Evolutionary conservation across 1,139 yeast species (phyloP), one percentile per base, ranked within the genome.

Genomic region (Suhomyces anneliseae): DNA sequence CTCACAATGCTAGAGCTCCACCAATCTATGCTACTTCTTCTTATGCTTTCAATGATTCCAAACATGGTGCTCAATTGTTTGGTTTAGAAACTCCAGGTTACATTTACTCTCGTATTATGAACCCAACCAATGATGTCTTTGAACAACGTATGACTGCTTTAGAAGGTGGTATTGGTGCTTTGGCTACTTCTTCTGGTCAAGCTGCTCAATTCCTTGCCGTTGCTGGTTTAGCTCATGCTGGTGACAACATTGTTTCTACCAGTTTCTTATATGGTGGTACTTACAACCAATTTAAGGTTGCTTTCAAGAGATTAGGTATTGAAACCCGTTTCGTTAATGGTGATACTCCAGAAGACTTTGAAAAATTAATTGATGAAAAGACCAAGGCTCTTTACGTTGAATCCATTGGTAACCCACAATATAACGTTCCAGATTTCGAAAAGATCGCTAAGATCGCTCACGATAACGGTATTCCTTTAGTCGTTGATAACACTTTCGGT

Each of bases 401-500:
- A 71, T 81, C 93, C 32, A 88, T 93, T 62, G 97, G 97, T 58
- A 93, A 93, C 72, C 99, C 99, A 51, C 85, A 85, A 64, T 90
- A 87, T 72, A 89, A 88, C 65, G 85, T 93, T 45, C 97, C 98
- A 47, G 97, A 92, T 68, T 88, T 93, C 60, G 90, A 87, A 67
- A 81, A 76, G 47, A 78, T 93, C 57, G 79, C 82, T 45, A 84
- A 78, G 34, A 74, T 89, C 44, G 97, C 97, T 43, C 97, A 90
- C 69, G 83, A 85, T 54, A 81, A 88, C 57, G 97, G 97, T 49
- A 78, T 92, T 47, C 96, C 97, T 46, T 83, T 93, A 43, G 93
- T 93, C 47, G 97, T 89, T 40, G 99, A 93, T 73, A 93, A 93
- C 81, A 93, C 99, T 31, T 92, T 92, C 61, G 98, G 97, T 64